Conservation (phyloP, 345 rosid genomes). For the Salix viminalis region DNA sequence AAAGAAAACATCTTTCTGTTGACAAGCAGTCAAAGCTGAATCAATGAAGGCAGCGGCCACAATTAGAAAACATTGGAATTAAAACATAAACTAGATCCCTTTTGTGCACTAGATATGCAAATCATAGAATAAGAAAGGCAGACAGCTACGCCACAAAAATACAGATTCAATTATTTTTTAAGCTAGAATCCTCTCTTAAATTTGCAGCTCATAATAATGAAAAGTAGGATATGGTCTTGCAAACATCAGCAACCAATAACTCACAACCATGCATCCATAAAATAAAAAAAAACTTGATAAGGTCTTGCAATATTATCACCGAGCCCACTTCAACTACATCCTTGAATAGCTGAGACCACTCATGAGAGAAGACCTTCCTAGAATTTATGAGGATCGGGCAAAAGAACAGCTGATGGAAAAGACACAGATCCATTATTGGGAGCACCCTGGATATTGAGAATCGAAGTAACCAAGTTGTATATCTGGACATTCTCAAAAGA, state of each 20-base stretch:
- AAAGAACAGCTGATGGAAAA: slow-evolving; percentile 44
- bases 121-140: background rate
- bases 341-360: background rate
- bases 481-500: slow-evolving; percentile 93
- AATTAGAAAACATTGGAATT: background rate
- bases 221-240: background rate
- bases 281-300: background rate
- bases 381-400: slow-evolving; percentile 30
- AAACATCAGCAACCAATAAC: background rate
- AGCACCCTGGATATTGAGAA: slow-evolving; percentile 68
- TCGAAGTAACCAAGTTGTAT: slow-evolving; percentile 75
- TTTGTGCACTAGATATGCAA: background rate
- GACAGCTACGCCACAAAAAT: background rate
- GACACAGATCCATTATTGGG: slow-evolving; percentile 69
- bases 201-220: slow-evolving; percentile 4
- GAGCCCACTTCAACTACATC: background rate
- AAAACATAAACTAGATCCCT: background rate
- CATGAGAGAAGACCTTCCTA: background rate
- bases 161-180: background rate
- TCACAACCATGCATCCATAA: background rate
- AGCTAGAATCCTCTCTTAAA: background rate
- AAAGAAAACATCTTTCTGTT: background rate
- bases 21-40: background rate
- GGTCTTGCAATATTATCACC: background rate
- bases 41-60: background rate